Percentiles rank a stretch among this genome's conserved stretches.
Conservation (phyloP, 257 asterid genomes). For the Datura wrightii region DNA sequence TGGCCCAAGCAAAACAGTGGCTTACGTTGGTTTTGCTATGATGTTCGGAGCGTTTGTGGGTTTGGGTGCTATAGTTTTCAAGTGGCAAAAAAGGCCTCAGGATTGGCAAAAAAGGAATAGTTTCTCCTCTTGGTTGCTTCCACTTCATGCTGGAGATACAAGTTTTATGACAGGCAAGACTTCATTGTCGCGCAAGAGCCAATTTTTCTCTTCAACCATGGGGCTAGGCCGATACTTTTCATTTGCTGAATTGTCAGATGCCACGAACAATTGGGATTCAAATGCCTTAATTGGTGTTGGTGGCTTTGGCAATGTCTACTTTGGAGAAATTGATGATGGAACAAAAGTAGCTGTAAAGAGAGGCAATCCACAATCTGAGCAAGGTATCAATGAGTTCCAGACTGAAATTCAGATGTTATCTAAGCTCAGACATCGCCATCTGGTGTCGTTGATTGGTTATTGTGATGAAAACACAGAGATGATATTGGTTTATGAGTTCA, state of each 20-base stretch:
- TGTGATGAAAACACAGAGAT: slow-evolving; percentile 88
- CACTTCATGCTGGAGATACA: slow-evolving; percentile 64
- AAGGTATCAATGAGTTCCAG: slow-evolving; percentile 88
- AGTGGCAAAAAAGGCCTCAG: slow-evolving; percentile 94
- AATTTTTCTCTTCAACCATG: slow-evolving; percentile 51
- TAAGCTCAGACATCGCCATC: slow-evolving; percentile 88
- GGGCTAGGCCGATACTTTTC: slow-evolving; percentile 63
- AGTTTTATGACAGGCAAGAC: slow-evolving; percentile 54
- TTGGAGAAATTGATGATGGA: slow-evolving; percentile 74
- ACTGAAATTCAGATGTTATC: slow-evolving; percentile 92
- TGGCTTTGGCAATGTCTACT: slow-evolving; percentile 85
- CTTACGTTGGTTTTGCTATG: slow-evolving; percentile 93
- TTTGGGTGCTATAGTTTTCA: slow-evolving; percentile 86
- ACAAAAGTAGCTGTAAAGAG: slow-evolving; percentile 80
- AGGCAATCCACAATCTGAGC: slow-evolving; percentile 95
- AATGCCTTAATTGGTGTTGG: slow-evolving; percentile 78
- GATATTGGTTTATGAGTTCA: slow-evolving; percentile 90
- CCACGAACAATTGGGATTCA: slow-evolving; percentile 81
- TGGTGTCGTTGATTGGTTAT: slow-evolving; percentile 87
- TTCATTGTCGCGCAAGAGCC: slow-evolving; percentile 55
- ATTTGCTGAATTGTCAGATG: slow-evolving; percentile 62
- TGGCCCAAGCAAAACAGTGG: slow-evolving; percentile 61
- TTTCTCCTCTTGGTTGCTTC: slow-evolving; percentile 92
- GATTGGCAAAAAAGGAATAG: slow-evolving; percentile 83
- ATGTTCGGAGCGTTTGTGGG: slow-evolving; percentile 94